Evolutionary conservation across 768 basidiomycete species (phyloP).

Genomic region (Daedalea quercina): DNA sequence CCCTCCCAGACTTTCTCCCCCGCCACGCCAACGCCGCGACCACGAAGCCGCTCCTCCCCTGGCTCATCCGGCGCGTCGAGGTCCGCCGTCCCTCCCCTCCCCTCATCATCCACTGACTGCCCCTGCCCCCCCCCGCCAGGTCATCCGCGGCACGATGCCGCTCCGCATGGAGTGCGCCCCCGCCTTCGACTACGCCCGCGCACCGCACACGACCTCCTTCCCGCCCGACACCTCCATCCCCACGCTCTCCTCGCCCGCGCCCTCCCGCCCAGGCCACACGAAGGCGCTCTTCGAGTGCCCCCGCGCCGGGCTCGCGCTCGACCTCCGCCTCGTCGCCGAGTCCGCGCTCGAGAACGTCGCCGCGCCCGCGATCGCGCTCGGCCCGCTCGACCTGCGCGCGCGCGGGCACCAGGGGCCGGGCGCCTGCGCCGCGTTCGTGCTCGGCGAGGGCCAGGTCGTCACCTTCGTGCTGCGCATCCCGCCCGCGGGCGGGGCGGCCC

Average conservation of each 20-base stretch:
- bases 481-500: conserved; percentile 30
- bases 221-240: conserved; percentile 41
- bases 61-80: conserved; percentile 82
- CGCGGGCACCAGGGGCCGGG: conserved; percentile 74
- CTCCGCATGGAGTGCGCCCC: conserved; percentile 88
- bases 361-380: conserved; percentile 48
- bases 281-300: conserved; percentile 58
- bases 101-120: not conserved
- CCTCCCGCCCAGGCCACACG: conserved; percentile 28
- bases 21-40: conserved; percentile 39
- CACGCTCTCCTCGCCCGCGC: conserved; percentile 13
- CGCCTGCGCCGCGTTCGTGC: conserved; percentile 47
- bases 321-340: conserved; percentile 71
- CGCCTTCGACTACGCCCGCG: conserved; percentile 91
- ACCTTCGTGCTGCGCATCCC: conserved; percentile 80
- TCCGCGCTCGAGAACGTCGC: conserved; percentile 43
- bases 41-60: conserved; percentile 65
- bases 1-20: conserved; percentile 65
- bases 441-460: conserved; percentile 85
- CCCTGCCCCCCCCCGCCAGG: conserved; percentile 28
- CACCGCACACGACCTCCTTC: conserved; percentile 59
- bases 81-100: conserved; percentile 20
- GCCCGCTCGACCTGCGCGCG: conserved; percentile 54
- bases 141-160: conserved; percentile 77
- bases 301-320: conserved; percentile 45